phyloP scores from a whole-genome alignment of 2,329 filamentous ascomycete species.

The Cercospora canescens region DNA sequence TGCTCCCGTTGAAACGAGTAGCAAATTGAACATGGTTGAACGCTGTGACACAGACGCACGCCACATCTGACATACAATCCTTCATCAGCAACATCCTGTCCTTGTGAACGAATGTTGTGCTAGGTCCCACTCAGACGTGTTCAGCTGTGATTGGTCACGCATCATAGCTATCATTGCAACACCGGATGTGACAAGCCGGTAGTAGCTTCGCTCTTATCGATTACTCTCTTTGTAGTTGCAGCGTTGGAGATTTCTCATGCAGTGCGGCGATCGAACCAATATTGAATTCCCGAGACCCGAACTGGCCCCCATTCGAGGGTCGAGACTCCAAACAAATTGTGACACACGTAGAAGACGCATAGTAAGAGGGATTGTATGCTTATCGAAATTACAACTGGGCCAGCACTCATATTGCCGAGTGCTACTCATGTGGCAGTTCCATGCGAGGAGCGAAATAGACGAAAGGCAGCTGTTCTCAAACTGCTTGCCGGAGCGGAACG shows the following conservation, averaged over 20 bases:
- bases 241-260: neutral
- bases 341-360: no score
- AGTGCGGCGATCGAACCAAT: neutral
- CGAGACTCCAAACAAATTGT: no score
- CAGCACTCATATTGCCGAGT: no score
- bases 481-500: no score
- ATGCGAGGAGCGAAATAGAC: no score
- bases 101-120: neutral
- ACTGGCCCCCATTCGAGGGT: no score
- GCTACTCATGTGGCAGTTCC: no score
- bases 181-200: neutral
- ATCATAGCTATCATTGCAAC: neutral
- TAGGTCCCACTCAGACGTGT: constrained; percentile 7
- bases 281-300: no score
- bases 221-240: neutral
- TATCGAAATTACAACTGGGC: no score
- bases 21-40: neutral
- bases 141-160: constrained; percentile 11
- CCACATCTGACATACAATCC: neutral
- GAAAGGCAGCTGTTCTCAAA: no score
- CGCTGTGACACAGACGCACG: neutral
- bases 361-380: no score
- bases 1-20: neutral
- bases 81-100: neutral
- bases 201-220: neutral